Evolutionary conservation across 768 basidiomycete genomes (phyloP), one percentile per base, ranked within the genome.

Genomic region (Phaffia tasmanica): DNA sequence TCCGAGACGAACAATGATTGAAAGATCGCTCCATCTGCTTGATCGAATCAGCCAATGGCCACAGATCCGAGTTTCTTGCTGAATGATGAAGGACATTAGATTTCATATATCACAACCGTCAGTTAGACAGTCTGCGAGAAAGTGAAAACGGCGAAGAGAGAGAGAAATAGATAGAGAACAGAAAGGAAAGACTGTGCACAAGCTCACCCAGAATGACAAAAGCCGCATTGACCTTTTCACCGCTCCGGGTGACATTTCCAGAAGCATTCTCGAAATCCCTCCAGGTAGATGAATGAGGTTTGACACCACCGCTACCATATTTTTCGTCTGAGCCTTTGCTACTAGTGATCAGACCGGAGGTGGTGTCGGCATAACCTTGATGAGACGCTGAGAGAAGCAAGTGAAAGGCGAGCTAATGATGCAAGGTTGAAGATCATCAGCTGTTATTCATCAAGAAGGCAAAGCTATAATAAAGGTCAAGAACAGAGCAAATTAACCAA

Each of bases 11-110:
- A 68, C 80, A 82, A 54, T 79, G 78, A 76, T 97, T 97, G 79
- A 95, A 95, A 50, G 86, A 79, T 73, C 89, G 86, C 77, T 98
- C 94, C 77, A 90, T 77, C 74, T 86, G 84, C 72, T 85, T 83
- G 76, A 88, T 80, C 70, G 84, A 85, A 70, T 79, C 81, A 50
- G 84, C 72, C 62, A 87, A 81, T 49, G 71, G 63, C 69, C 72
- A 72, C 64, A 85, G 73, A 74, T 85, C 84, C 54, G 79, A 75
- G 73, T 86, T 85, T 2, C 85, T 80, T 4, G 84, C 85, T 67
- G 51, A 14, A 14, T 16, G 35, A n/a, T 2, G 27, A 59, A 23
- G 23, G 21, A 30, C 42, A 48, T 46, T 42, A 16, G 30, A 6
- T 35, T 18, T 19, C 21, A n/a, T 23, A 21, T 47, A 18, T 4